These are phyloP conservation scores for Ricinus communis DNA, from an alignment of 345 rosid species.

Conservation along the genomic window DNA sequence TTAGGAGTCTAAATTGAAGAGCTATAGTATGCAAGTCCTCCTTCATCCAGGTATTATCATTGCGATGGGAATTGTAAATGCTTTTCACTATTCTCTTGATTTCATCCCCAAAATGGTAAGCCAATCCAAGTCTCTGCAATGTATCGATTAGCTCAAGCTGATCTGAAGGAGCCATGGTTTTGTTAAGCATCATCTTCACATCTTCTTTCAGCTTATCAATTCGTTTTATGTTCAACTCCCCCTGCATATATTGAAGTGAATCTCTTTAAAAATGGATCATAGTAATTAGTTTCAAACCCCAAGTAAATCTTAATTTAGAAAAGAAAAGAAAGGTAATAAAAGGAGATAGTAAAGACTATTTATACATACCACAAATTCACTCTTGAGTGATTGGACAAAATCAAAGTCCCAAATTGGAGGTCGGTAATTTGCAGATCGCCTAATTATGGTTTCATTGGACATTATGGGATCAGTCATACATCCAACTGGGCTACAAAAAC, in stretches of 20 bases:
- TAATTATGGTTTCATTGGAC: too few species aligned
- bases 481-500: too few species aligned
- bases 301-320: not conserved
- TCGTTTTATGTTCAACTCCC: not conserved
- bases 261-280: too few species aligned
- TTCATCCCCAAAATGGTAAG: constrained; percentile 4
- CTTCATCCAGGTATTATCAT: not conserved
- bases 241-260: too few species aligned
- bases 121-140: not conserved
- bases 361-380: constrained; percentile 16
- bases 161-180: not conserved
- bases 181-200: not conserved
- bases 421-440: constrained; percentile 38
- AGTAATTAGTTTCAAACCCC: too few species aligned
- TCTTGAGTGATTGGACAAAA: constrained; percentile 36
- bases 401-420: constrained; percentile 36
- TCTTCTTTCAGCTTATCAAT: not conserved
- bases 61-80: too few species aligned
- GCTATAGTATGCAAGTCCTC: not conserved
- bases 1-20: constrained; percentile 14
- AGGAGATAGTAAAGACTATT: too few species aligned
- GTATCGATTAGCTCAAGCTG: not conserved
- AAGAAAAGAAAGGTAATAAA: not conserved
- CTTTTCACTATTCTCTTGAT: not conserved
- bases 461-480: too few species aligned